These are phyloP conservation scores for Polyporus arcularius DNA, from an alignment of 768 basidiomycete species.

Conservation along the genomic window DNA sequence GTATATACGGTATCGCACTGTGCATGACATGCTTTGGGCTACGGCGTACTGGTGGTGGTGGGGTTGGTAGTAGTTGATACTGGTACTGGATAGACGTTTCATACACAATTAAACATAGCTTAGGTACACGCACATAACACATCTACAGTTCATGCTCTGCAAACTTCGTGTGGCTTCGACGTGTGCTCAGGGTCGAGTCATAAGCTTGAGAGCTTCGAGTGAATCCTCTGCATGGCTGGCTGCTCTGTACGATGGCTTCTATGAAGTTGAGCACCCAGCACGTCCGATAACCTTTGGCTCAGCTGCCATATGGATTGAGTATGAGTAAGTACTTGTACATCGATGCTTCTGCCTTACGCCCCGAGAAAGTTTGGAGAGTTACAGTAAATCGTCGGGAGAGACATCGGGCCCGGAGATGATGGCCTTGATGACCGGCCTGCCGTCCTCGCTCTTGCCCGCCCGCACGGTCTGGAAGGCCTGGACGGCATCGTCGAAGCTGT, in stretches of 20 bases:
- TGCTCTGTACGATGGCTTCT: no score
- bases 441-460: constrained; percentile 80
- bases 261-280: no score
- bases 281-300: no score
- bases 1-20: no score
- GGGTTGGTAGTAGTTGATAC: neutral
- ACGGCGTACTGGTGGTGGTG: no score
- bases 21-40: no score
- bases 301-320: no score
- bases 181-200: no score
- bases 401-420: constrained; percentile 84
- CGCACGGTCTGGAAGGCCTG: constrained; percentile 82
- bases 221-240: neutral
- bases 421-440: constrained; percentile 85
- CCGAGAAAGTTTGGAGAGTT: neutral
- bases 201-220: neutral
- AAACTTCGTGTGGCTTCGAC: neutral
- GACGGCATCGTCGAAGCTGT: constrained; percentile 73
- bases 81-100: neutral
- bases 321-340: no score
- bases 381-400: constrained; percentile 36
- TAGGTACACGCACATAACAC: neutral
- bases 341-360: no score
- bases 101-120: neutral
- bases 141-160: neutral